Evolutionary conservation across 78 protist genomes (phyloP).

Genomic region (Anaeramoeba flamelloides): DNA sequence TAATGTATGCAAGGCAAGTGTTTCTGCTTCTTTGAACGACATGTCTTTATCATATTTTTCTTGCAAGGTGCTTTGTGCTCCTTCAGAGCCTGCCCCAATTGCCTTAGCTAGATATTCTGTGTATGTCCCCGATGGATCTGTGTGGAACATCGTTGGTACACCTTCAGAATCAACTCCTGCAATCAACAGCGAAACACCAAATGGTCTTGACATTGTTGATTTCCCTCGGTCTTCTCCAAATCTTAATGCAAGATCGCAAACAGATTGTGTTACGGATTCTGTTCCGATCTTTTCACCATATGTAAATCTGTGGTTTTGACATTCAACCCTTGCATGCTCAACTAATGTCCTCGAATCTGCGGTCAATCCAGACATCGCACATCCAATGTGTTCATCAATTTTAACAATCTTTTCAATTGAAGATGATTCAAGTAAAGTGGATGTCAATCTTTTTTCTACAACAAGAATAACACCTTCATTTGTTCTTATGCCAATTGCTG

Average conservation of each 20-base stretch:
- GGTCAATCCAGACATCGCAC: slow-evolving; percentile 83
- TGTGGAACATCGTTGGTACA: slow-evolving; percentile 76
- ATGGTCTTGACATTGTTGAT: slow-evolving; percentile 80
- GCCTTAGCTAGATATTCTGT: slow-evolving; percentile 55
- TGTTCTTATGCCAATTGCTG: slow-evolving; percentile 91
- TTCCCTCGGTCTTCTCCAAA: slow-evolving; percentile 73
- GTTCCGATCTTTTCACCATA: slow-evolving; percentile 87
- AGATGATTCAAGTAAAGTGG: slow-evolving; percentile 75
- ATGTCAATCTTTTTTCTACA: slow-evolving; percentile 84
- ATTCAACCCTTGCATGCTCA: slow-evolving; percentile 84
- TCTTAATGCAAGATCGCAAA: slow-evolving; percentile 72
- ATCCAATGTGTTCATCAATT: slow-evolving; percentile 49
- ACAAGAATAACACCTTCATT: slow-evolving; percentile 92
- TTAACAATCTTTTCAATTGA: slow-evolving; percentile 59
- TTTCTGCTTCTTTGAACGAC: slow-evolving; percentile 72
- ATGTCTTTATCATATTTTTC: slow-evolving; percentile 68
- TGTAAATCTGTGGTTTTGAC: slow-evolving; percentile 85
- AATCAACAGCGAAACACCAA: slow-evolving; percentile 91
- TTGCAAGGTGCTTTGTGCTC: slow-evolving; percentile 78
- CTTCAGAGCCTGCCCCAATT: slow-evolving; percentile 91
- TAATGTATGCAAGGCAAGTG: slow-evolving; percentile 56
- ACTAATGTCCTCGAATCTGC: slow-evolving; percentile 94
- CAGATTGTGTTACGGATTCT: slow-evolving; percentile 71
- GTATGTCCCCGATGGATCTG: slow-evolving; percentile 91
- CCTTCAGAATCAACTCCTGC: slow-evolving; percentile 84